phyloP scores from a whole-genome alignment of 805 yeast species.

The Scheffersomyces stipitis region DNA sequence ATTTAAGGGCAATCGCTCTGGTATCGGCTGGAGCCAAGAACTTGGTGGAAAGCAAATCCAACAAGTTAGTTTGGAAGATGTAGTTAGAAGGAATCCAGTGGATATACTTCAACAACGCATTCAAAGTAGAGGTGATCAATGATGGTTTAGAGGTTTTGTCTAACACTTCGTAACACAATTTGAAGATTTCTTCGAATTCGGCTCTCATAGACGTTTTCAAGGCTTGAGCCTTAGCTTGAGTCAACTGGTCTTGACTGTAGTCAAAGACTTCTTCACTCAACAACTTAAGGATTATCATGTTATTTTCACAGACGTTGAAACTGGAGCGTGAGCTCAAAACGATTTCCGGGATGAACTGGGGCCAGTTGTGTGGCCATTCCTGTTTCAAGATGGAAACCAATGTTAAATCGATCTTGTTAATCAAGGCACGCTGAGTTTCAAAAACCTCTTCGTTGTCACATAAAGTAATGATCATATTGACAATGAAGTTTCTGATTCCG shows the following conservation, averaged over 20 bases:
- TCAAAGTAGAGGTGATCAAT: constrained; percentile 78
- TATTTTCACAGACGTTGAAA: constrained; percentile 94
- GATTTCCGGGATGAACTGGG: constrained; percentile 91
- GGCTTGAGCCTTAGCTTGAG: constrained; percentile 87
- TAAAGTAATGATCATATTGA: constrained; percentile 87
- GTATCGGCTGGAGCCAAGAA: constrained; percentile 78
- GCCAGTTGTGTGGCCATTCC: constrained; percentile 99
- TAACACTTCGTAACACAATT: constrained; percentile 88
- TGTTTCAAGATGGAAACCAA: constrained; percentile 92
- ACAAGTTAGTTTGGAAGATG: constrained; percentile 82
- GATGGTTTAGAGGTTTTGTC: constrained; percentile 87
- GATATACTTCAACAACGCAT: constrained; percentile 77
- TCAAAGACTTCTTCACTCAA: constrained; percentile 96
- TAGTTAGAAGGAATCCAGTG: constrained; percentile 94
- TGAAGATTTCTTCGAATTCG: constrained; percentile 91
- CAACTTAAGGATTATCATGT: constrained; percentile 87
- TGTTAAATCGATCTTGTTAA: constrained; percentile 91
- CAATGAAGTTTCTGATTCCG: constrained; percentile 92
- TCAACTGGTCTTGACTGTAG: constrained; percentile 92
- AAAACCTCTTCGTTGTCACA: constrained; percentile 81
- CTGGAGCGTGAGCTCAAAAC: constrained; percentile 81
- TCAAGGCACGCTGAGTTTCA: constrained; percentile 71
- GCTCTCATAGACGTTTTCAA: constrained; percentile 81
- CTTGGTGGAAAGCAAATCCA: constrained; percentile 69
- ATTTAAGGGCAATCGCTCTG: constrained; percentile 82